A percentile compares a stretch with the other conserved stretches of the same genome.
phyloP scores from a whole-genome alignment of 2,329 filamentous ascomycete species.

The Venturia carpophila region DNA sequence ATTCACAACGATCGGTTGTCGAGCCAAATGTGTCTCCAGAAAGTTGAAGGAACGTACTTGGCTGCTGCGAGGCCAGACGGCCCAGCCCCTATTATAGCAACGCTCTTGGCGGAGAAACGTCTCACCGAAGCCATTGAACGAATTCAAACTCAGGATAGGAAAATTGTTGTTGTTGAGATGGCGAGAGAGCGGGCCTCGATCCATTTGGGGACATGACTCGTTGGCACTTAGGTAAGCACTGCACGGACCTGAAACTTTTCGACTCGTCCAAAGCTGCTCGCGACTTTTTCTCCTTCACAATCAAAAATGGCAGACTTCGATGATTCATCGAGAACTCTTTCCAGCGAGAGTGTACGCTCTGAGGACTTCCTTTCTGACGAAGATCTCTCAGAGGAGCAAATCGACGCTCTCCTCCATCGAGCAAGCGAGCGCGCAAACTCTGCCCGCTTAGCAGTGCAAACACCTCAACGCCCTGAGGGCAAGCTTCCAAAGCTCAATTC shows the following conservation, averaged over 20 bases:
- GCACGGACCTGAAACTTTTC: background rate
- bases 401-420: conserved; percentile 15
- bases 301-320: conserved; percentile 13
- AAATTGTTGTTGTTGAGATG: background rate
- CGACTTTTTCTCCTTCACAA: background rate
- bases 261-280: background rate
- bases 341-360: conserved; percentile 12
- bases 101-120: conserved; percentile 41
- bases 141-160: background rate
- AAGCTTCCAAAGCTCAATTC: conserved; percentile 13
- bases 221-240: background rate
- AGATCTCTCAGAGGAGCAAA: conserved; percentile 15
- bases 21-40: background rate
- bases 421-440: conserved; percentile 14
- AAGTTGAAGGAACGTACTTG: conserved; percentile 41
- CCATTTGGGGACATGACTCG: background rate
- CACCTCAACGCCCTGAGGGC: background rate
- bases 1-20: background rate
- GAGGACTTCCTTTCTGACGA: conserved; percentile 15
- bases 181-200: background rate
- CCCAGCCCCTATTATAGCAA: conserved; percentile 78
- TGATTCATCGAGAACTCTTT: conserved; percentile 16
- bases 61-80: conserved; percentile 71
- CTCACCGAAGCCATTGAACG: conserved; percentile 34
- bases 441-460: background rate